Base-by-base conservation (phyloP, 371 early-diverging fungal species). In the Smittium culicis region DNA sequence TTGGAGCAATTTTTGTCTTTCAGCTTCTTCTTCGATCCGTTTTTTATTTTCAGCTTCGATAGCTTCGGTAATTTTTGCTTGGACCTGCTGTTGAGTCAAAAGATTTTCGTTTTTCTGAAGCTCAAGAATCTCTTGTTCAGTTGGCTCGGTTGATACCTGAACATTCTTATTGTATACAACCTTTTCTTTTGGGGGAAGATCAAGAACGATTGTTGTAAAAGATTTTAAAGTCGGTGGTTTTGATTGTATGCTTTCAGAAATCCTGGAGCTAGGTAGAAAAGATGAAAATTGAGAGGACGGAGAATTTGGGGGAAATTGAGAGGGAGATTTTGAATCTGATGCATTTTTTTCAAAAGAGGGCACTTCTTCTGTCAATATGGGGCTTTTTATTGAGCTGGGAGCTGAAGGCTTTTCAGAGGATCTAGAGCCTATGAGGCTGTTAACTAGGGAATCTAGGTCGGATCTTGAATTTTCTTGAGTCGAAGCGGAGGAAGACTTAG, bases 121-220 rank as follows among this genome's bases (percentile, higher is more conserved):
- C 45, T 24, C 66, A 56, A 58, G 29, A 31, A 31, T 78, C 35
- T 77, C 79, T 29, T 77, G 71, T 67, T 85, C 87, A 69, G 79
- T 79, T 5, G 79, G 79, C 45, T 77, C 80, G 58, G 84, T 88
- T 0, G 82, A 78, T 1, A 94, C 93, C 70, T 96, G 96, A 24
- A 87, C 85, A 69, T 91, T 93, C 75, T 94, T 94, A 75, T 83
- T 88, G 78, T 94, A 94, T 27, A 84, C 83, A n/a, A 93, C 89
- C 61, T 81, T 81, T 79, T 92, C 93, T 79, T 85, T 81, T 2
- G 94, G 89, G 55, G 92, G 86, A 69, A 92, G 81, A 74, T 94
- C 94, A 67, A 89, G 82, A 56, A 91, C 73, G 35, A 88, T 79
- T 27, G 85, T 80, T 62, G 90, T 85, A 5, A 79, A 77, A 28